Evolutionary conservation across 2,329 filamentous ascomycete genomes (phyloP).

Genomic region (Septoria linicola): DNA sequence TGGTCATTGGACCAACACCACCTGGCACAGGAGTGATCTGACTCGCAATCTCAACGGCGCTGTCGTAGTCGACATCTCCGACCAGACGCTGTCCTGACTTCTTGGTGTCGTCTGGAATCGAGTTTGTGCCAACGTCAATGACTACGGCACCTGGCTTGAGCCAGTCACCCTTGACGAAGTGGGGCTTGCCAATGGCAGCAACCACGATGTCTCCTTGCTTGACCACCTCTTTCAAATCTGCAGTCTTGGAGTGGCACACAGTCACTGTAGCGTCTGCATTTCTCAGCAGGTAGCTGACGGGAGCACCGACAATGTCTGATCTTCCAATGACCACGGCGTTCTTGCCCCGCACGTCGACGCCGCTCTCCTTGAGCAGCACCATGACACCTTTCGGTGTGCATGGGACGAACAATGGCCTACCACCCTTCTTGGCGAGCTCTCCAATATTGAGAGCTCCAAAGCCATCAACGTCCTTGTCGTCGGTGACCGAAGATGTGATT

Average conservation of each 20-base stretch:
- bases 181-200: constrained; percentile 83
- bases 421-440: constrained; percentile 92
- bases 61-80: constrained; percentile 90
- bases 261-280: constrained; percentile 97
- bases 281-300: constrained; percentile 91
- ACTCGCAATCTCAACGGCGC: constrained; percentile 80
- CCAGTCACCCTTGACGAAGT: constrained; percentile 93
- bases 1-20: constrained; percentile 97
- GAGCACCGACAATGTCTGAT: constrained; percentile 96
- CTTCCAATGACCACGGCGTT: constrained; percentile 90
- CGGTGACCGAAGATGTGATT: constrained; percentile 84
- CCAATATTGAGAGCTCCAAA: constrained; percentile 94
- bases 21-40: constrained; percentile 95
- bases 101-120: constrained; percentile 81
- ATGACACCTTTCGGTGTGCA: constrained; percentile 98
- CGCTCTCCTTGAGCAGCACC: constrained; percentile 80
- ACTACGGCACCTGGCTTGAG: constrained; percentile 92
- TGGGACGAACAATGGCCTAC: constrained; percentile 82
- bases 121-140: constrained; percentile 97
- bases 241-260: constrained; percentile 87
- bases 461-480: constrained; percentile 97
- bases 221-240: constrained; percentile 68
- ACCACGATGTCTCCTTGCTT: constrained; percentile 86
- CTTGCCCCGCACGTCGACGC: constrained; percentile 82
- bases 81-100: constrained; percentile 92